Evolutionary conservation across 768 basidiomycete genomes (phyloP), one percentile per base, ranked within the genome.

Genomic region (Lactarius evosmus): DNA sequence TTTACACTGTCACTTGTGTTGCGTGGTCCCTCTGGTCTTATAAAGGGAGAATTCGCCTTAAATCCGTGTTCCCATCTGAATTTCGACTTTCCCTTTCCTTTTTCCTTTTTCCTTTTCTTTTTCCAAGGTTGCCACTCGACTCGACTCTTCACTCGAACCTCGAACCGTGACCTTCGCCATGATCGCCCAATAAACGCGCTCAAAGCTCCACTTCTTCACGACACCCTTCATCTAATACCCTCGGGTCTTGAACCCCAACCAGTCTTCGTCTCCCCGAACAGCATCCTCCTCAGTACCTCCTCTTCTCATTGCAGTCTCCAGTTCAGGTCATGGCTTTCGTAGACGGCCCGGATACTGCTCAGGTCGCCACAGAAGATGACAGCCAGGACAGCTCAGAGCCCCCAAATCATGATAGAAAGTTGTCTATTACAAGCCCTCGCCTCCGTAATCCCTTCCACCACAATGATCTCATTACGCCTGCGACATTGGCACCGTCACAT

Each of bases 331-430:
- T 83, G 81, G 75, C 75, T 69, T 74, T 62, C n/a, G 63, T 75
- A 66, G 77, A 74, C 67, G 78, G 80, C 68, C 75, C 81, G 70
- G 83, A 83, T 65, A 74, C 83, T 41, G 70, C 82, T 30, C 80
- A 80, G 69, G 73, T 80, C 56, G 38, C 58, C 6, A 60, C 68
- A 41, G 85, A 86, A 66, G 78, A 79, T 62, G 86, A 87, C 66
- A 78, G 80, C 56, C 76, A 79, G 54, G 85, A 87, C 70, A 76
- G 80, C 61, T 77, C 83, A 70, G 86, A 87, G 76, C 84, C 84
- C 30, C 81, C 83, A 67, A 78, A 79, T 72, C 71, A 62, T 67
- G 60, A 71, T 56, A 55, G 54, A 58, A 56, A 65, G 40, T 67
- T 54, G 56, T 69, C 63, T 70, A 65, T 54, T 67, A 58, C 66